Conservation (phyloP, 257 asterid species). For the Rauvolfia tetraphylla region DNA sequence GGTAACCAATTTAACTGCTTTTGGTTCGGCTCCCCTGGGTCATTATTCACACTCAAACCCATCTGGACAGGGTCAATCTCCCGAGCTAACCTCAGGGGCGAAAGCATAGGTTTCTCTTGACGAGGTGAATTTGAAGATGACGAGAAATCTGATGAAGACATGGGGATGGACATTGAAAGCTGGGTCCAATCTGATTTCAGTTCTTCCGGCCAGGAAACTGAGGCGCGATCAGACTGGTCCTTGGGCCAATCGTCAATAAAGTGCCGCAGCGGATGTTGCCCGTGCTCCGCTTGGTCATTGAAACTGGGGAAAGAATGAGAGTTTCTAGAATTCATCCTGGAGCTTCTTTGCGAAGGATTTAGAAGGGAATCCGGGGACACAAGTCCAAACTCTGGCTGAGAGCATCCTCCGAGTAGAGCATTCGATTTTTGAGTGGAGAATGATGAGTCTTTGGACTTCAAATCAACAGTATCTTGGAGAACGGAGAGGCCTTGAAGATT, state of each 20-base stretch:
- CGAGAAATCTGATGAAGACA: slow-evolving; percentile 49
- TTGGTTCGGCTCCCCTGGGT: slow-evolving; percentile 24
- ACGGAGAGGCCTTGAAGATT: slow-evolving; percentile 44
- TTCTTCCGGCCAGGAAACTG: slow-evolving; percentile 57
- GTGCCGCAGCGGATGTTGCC: slow-evolving; percentile 48
- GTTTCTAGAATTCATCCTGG: slow-evolving; percentile 38
- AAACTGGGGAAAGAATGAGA: slow-evolving; percentile 41
- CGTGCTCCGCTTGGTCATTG: slow-evolving; percentile 35
- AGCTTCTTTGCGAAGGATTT: slow-evolving; percentile 54
- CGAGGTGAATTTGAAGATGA: slow-evolving; percentile 52
- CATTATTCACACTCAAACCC: slow-evolving; percentile 50
- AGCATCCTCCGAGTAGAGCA: slow-evolving; percentile 32
- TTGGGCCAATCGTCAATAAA: slow-evolving; percentile 65
- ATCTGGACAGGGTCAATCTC: slow-evolving; percentile 53
- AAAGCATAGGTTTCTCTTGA: slow-evolving; percentile 45
- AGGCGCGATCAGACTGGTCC: slow-evolving; percentile 39
- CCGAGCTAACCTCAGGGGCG: slow-evolving; percentile 51
- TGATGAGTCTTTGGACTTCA: slow-evolving; percentile 38
- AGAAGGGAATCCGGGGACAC: slow-evolving; percentile 61
- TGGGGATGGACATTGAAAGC: slow-evolving; percentile 86
- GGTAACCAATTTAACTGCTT: slow-evolving; percentile 62
- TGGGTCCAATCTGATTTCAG: slow-evolving; percentile 80
- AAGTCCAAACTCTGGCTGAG: slow-evolving; percentile 48
- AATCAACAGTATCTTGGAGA: slow-evolving; percentile 27
- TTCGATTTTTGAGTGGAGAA: slow-evolving; percentile 50